Evolutionary conservation across 2,329 filamentous ascomycete genomes (phyloP).

Genomic region (Hypomyces rosellus): DNA sequence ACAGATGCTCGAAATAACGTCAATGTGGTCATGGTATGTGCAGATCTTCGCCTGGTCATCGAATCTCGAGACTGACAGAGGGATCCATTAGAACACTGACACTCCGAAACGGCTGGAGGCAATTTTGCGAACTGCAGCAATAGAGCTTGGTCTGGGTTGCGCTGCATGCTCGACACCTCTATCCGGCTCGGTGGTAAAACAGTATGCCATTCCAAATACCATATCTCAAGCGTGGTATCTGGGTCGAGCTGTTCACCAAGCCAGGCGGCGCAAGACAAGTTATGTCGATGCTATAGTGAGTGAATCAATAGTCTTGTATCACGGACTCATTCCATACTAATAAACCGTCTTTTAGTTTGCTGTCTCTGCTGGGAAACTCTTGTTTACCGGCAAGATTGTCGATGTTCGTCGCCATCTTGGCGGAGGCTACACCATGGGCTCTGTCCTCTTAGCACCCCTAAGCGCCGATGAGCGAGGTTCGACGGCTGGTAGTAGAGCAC

Average conservation of each 20-base stretch:
- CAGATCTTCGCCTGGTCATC: neutral
- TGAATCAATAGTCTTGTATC: neutral
- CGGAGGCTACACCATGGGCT: slow-evolving; percentile 36
- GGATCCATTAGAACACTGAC: slow-evolving; percentile 24
- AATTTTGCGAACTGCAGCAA: slow-evolving; percentile 28
- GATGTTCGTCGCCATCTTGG: slow-evolving; percentile 32
- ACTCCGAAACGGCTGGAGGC: slow-evolving; percentile 29
- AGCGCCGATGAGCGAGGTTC: slow-evolving; percentile 25
- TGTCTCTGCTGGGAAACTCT: slow-evolving; percentile 28
- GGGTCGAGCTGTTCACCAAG: slow-evolving; percentile 25
- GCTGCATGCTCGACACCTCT: slow-evolving; percentile 30
- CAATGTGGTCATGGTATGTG: slow-evolving; percentile 25
- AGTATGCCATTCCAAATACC: slow-evolving; percentile 27
- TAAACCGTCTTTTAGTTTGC: slow-evolving; percentile 26
- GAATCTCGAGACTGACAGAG: neutral
- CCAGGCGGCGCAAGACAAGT: slow-evolving; percentile 22
- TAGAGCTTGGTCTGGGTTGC: slow-evolving; percentile 34
- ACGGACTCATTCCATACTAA: neutral
- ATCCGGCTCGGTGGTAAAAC: slow-evolving; percentile 26
- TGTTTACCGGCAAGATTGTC: slow-evolving; percentile 35
- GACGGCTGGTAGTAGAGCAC: slow-evolving; percentile 10
- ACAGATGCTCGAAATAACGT: slow-evolving; percentile 32
- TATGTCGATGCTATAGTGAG: slow-evolving; percentile 24
- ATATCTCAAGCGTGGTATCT: slow-evolving; percentile 30
- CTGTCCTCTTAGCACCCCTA: slow-evolving; percentile 28